Percentiles rank a stretch among this genome's conserved stretches.
phyloP scores from a whole-genome alignment of 495 filamentous ascomycete species.

The Parmelia sp. region DNA sequence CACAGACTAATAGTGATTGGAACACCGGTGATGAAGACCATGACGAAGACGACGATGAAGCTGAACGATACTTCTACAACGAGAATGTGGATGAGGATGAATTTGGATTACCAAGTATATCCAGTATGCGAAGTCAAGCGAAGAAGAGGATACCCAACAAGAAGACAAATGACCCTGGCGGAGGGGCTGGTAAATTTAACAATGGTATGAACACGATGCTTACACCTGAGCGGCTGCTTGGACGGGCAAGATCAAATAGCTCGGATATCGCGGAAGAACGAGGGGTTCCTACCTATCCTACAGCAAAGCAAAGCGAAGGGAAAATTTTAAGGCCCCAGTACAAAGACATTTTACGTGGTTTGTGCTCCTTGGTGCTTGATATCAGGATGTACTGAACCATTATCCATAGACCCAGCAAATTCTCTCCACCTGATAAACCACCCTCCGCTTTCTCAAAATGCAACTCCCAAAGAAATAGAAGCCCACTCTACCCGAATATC shows the following conservation, averaged over 20 bases:
- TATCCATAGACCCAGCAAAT: conserved; percentile 74
- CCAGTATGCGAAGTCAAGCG: conserved; percentile 73
- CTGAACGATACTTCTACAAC: conserved; percentile 66
- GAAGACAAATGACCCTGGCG: conserved; percentile 47
- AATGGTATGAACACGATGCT: conserved; percentile 34
- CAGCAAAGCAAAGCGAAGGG: conserved; percentile 76
- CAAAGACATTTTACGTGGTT: conserved; percentile 84
- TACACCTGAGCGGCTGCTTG: conserved; percentile 27
- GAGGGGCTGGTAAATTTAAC: conserved; percentile 19
- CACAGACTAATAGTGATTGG: conserved; percentile 72
- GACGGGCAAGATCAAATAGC: conserved; percentile 59
- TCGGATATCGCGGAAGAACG: conserved; percentile 88
- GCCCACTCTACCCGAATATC: conserved; percentile 80
- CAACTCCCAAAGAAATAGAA: conserved; percentile 77
- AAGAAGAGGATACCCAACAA: conserved; percentile 42
- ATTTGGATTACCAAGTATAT: conserved; percentile 84
- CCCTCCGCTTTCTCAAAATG: conserved; percentile 65
- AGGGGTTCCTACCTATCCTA: conserved; percentile 80
- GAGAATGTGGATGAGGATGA: conserved; percentile 80
- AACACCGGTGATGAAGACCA: conserved; percentile 47
- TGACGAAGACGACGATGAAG: conserved; percentile 53
- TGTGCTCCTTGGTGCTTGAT: conserved; percentile 15
- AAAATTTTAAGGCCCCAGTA: conserved; percentile 97
- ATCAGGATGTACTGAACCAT: conserved; percentile 14
- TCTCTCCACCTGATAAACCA: conserved; percentile 91